Base-by-base conservation (phyloP, 2,329 filamentous ascomycete species). In the Diaporthe aspalathi region DNA sequence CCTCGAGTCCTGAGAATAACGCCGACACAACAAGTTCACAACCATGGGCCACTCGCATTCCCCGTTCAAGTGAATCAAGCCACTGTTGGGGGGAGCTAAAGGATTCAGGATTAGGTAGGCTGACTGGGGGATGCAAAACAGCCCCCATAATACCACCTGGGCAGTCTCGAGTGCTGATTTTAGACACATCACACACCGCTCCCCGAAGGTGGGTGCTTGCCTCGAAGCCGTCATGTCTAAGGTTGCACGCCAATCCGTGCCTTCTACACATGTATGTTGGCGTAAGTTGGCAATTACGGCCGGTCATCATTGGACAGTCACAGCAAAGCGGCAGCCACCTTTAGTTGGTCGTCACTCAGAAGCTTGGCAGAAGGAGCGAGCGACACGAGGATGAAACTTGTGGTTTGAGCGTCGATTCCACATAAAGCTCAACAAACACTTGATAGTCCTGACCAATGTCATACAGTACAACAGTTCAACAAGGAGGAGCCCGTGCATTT, bases 61-160 rank as follows among this genome's bases (percentile, higher is more conserved):
- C 24, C 8, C n/a, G n/a, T n/a, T n/a, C n/a, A n/a, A n/a, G n/a
- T n/a, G n/a, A n/a, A 14, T 65, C 20, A 49, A 65, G 60, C 45
- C 60, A 65, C 60, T 35, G 29, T 50, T 38, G 43, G 60, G n/a
- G 14, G 8, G 14, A 4, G 14, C 60, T 6, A 65, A 65, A 65
- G 60, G 60, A 65, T 65, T 65, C 60, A 65, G 60, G 60, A 65
- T 65, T 38, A 50, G 29, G 60, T 24, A 50, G n/a, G 60, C 60
- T 65, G 60, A 65, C 60, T 5, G 24, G 14, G 24, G 40, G 17
- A 65, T 20, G 22, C 3, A 14, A 11, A 14, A 17, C 11, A 5
- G 45, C 60, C 45, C 43, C 45, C 29, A 65, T 22, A 20, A 14
- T 7, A 8, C 16, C 38, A 27, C 12, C n/a, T 20, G 45, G 12